Evolutionary conservation across 2,329 filamentous ascomycete species (phyloP).

Genomic region (Exophiala aquamarina): DNA sequence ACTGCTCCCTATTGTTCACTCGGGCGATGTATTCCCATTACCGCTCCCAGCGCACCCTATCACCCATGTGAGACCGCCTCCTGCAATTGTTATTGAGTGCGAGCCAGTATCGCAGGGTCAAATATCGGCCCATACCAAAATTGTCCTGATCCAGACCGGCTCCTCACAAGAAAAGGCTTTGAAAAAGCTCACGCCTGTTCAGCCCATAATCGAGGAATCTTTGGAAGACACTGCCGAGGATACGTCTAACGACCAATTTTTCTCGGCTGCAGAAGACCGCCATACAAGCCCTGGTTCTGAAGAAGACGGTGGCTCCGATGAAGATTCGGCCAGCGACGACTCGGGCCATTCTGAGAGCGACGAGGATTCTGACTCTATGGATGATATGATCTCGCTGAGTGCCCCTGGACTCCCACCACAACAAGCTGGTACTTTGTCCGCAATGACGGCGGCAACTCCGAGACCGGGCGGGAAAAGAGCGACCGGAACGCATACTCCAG

Average conservation of each 20-base stretch:
- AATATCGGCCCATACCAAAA: slow-evolving; percentile 73
- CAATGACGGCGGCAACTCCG: slow-evolving; percentile 77
- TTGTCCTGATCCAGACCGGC: slow-evolving; percentile 67
- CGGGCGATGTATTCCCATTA: slow-evolving; percentile 78
- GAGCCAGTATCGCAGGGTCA: slow-evolving; percentile 91
- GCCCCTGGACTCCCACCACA: slow-evolving; percentile 76
- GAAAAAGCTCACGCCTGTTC: slow-evolving; percentile 46
- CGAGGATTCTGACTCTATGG: slow-evolving; percentile 83
- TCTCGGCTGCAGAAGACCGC: slow-evolving; percentile 83
- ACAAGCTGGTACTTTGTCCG: slow-evolving; percentile 75
- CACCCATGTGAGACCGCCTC: slow-evolving; percentile 79
- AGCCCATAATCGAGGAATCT: slow-evolving; percentile 60
- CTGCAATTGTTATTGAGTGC: slow-evolving; percentile 86
- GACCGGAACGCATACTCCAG: slow-evolving; percentile 77
- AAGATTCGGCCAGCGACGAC: slow-evolving; percentile 61
- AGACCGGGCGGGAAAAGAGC: slow-evolving; percentile 68
- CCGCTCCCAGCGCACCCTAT: slow-evolving; percentile 77
- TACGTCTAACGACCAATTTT: slow-evolving; percentile 87
- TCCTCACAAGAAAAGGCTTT: slow-evolving; percentile 41
- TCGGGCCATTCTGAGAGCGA: slow-evolving; percentile 58
- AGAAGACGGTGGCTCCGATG: slow-evolving; percentile 56
- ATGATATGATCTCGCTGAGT: slow-evolving; percentile 88
- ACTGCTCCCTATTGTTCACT: slow-evolving; percentile 73
- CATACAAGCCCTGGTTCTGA: slow-evolving; percentile 42
- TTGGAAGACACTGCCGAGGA: slow-evolving; percentile 68